These are phyloP conservation scores for Naganishia sp. DNA, from an alignment of 1,284 basidiomycete species.

Conservation along the genomic window DNA sequence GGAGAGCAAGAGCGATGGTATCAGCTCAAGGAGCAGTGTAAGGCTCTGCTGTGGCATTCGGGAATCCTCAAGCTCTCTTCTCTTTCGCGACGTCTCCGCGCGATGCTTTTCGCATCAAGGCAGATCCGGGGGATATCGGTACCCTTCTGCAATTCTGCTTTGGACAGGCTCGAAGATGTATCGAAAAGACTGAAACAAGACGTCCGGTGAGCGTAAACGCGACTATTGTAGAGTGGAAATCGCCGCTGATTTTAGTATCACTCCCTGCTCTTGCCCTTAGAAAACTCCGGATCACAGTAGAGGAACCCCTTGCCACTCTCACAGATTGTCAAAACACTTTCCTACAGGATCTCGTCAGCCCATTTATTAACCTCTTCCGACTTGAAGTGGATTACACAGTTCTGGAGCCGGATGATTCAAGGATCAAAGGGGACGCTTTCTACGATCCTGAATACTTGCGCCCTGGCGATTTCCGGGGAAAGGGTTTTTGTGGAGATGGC, in stretches of 20 bases:
- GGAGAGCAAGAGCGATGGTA: not conserved
- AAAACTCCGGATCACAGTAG: not conserved
- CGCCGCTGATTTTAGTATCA: not conserved
- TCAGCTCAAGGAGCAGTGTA: not conserved
- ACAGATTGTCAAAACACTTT: not conserved
- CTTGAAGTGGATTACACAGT: constrained; percentile 4
- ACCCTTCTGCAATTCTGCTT: not conserved
- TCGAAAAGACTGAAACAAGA: not conserved
- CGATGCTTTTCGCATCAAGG: not conserved
- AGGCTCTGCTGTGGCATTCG: not conserved
- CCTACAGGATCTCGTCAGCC: not conserved
- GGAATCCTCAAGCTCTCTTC: constrained; percentile 4
- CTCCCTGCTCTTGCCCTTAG: not conserved
- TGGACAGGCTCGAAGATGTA: not conserved
- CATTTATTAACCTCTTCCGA: constrained; percentile 3
- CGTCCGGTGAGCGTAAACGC: not conserved
- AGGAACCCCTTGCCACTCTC: not conserved
- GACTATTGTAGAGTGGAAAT: not conserved
- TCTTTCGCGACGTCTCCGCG: not conserved
- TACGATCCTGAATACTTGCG: not conserved
- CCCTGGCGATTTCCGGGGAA: not conserved
- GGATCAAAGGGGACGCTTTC: not conserved
- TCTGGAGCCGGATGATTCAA: not conserved
- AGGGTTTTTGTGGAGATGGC: not conserved
- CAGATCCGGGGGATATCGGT: not conserved